A percentile compares a stretch with the other conserved stretches of the same genome.
Conservation (phyloP, 768 basidiomycete species). For the Mycena vitilis region DNA sequence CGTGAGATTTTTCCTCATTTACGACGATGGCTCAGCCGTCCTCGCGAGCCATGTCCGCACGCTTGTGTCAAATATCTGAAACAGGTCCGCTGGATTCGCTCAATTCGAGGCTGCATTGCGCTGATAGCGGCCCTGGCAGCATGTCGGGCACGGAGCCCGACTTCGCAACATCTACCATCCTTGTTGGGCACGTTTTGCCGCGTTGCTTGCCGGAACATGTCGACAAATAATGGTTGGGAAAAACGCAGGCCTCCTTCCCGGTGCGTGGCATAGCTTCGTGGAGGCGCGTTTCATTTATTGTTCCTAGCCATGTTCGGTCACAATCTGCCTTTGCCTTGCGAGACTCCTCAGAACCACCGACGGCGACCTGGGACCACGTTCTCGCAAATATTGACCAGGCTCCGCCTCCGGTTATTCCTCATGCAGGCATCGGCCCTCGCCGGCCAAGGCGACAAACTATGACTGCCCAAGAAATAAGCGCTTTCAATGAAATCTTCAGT, state of each 20-base stretch:
- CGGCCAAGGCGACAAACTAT: slow-evolving; percentile 63
- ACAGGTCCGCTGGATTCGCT: slow-evolving; percentile 14
- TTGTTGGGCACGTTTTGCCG: slow-evolving; percentile 7
- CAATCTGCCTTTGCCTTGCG: slow-evolving; percentile 41
- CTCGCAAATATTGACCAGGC: slow-evolving; percentile 58
- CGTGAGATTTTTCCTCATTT: background rate
- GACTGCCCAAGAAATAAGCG: slow-evolving; percentile 73
- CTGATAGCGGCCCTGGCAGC: slow-evolving; percentile 1
- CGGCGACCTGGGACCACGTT: slow-evolving; percentile 62
- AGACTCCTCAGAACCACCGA: slow-evolving; percentile 35
- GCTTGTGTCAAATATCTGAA: slow-evolving; percentile 11
- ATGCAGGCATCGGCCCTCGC: slow-evolving; percentile 20
- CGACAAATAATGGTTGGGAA: background rate
- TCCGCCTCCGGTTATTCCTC: slow-evolving; percentile 40
- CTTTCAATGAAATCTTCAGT: slow-evolving; percentile 81
- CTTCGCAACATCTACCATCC: slow-evolving; percentile 2
- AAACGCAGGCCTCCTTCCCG: background rate
- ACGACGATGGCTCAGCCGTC: slow-evolving; percentile 9
- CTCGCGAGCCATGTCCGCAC: slow-evolving; percentile 15
- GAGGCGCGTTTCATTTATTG: background rate
- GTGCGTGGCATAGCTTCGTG: slow-evolving; percentile 4
- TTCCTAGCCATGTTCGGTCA: slow-evolving; percentile 21
- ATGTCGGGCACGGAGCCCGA: background rate
- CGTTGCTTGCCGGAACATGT: slow-evolving; percentile 16
- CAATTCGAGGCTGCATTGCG: background rate